Evolutionary conservation across 768 basidiomycete genomes (phyloP).

Genomic region (Lentinula detonsa): DNA sequence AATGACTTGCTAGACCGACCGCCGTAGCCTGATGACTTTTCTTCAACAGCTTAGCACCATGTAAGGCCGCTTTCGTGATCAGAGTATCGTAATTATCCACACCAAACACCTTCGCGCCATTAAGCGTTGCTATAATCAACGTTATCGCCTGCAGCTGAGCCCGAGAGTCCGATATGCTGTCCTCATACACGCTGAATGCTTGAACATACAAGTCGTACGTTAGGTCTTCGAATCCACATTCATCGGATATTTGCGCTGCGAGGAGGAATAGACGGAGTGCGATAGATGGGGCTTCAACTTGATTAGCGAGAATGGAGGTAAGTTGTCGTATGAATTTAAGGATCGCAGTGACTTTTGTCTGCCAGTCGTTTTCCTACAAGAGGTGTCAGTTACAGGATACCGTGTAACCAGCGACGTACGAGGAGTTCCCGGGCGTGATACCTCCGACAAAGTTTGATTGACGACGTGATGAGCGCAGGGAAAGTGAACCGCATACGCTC

Average conservation of each 20-base stretch:
- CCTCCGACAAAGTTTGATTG: conserved; percentile 87
- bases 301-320: conserved; percentile 87
- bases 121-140: conserved; percentile 86
- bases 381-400: background rate
- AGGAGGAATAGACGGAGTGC: conserved; percentile 94
- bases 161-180: conserved; percentile 91
- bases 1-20: conserved; percentile 89
- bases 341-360: conserved; percentile 76
- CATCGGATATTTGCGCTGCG: conserved; percentile 91
- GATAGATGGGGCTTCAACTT: conserved; percentile 88
- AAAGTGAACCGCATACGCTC: conserved; percentile 97
- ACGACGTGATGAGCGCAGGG: conserved; percentile 90
- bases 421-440: conserved; percentile 77
- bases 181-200: conserved; percentile 97
- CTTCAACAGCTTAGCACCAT: conserved; percentile 93
- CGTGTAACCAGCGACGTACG: conserved; percentile 30
- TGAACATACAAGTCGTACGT: conserved; percentile 98
- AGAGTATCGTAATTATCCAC: conserved; percentile 95
- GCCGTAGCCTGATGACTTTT: conserved; percentile 97
- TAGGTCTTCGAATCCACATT: conserved; percentile 92
- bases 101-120: conserved; percentile 86
- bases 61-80: conserved; percentile 97
- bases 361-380: conserved; percentile 78
- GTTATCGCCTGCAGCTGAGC: conserved; percentile 98
- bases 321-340: conserved; percentile 94